Evolutionary conservation across 1,139 yeast species (phyloP).

Genomic region (Taiozyma sp.): DNA sequence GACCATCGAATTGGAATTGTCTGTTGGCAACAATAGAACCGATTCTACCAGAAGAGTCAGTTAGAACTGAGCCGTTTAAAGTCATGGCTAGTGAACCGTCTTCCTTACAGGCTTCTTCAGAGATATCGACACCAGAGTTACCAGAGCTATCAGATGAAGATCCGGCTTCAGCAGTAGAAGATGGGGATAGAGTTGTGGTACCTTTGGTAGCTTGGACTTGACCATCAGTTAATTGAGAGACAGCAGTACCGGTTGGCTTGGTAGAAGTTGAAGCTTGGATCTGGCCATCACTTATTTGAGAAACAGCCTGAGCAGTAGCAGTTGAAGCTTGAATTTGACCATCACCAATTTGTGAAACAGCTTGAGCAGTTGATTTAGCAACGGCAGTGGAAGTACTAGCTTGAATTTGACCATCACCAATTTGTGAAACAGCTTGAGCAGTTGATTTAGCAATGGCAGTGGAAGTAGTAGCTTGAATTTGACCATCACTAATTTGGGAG

Average conservation of each 20-base stretch:
- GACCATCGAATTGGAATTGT: slow-evolving; percentile 87
- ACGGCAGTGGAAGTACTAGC: slow-evolving; percentile 33
- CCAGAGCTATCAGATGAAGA: background rate
- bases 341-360: slow-evolving; percentile 48
- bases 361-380: slow-evolving; percentile 30
- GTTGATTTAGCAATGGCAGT: slow-evolving; percentile 27
- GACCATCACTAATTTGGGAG: slow-evolving; percentile 33
- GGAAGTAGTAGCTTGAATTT: slow-evolving; percentile 36
- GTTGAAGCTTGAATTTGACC: slow-evolving; percentile 51
- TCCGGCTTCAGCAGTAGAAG: slow-evolving; percentile 1
- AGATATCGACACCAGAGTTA: slow-evolving; percentile 14
- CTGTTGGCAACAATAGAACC: slow-evolving; percentile 81
- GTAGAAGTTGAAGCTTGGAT: slow-evolving; percentile 15
- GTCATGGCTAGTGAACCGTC: slow-evolving; percentile 47
- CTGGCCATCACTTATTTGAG: slow-evolving; percentile 17
- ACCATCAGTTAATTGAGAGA: slow-evolving; percentile 30
- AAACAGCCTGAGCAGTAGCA: slow-evolving; percentile 12
- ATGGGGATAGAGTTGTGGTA: slow-evolving; percentile 19
- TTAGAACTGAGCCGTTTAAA: slow-evolving; percentile 46
- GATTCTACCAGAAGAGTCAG: slow-evolving; percentile 59
- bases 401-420: slow-evolving; percentile 52
- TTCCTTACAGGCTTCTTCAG: slow-evolving; percentile 39
- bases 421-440: slow-evolving; percentile 42
- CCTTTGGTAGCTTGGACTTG: slow-evolving; percentile 29
- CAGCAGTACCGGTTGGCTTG: background rate